These are phyloP conservation scores for Eremothecium coryli DNA, from an alignment of 1,139 yeast species.

Conservation along the genomic window DNA sequence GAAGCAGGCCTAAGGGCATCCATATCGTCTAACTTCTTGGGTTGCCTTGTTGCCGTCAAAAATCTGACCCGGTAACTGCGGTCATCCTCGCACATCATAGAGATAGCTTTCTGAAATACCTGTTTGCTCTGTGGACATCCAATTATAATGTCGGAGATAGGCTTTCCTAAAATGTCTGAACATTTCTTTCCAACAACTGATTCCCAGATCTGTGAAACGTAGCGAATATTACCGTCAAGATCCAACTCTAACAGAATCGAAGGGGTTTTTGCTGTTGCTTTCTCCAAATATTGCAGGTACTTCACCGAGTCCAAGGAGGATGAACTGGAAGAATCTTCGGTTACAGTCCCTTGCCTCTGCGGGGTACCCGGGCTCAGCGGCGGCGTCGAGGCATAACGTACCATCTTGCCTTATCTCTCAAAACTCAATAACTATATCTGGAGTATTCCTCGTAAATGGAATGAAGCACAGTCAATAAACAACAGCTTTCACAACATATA, in stretches of 20 bases:
- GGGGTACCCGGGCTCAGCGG: constrained; percentile 1
- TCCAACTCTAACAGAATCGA: constrained; percentile 83
- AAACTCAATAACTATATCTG: too few relatives aligned
- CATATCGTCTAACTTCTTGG: too few relatives aligned
- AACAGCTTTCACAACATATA: too few relatives aligned
- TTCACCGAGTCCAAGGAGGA: constrained; percentile 17
- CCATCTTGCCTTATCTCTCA: too few relatives aligned
- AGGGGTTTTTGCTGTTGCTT: constrained; percentile 60
- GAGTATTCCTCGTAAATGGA: too few relatives aligned
- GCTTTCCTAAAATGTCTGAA: constrained; percentile 45
- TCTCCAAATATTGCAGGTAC: constrained; percentile 24
- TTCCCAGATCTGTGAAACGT: constrained; percentile 72
- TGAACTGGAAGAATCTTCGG: constrained; percentile 2
- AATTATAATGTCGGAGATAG: constrained; percentile 55
- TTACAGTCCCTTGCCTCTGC: not conserved
- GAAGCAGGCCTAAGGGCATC: not conserved
- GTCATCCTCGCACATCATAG: constrained; percentile 64
- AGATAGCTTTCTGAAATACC: constrained; percentile 63
- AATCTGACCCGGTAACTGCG: constrained; percentile 71
- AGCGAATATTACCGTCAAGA: constrained; percentile 66
- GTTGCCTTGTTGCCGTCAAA: constrained; percentile 10
- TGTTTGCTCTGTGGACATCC: constrained; percentile 59
- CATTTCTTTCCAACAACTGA: constrained; percentile 53
- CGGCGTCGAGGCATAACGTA: too few relatives aligned
- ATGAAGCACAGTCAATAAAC: too few relatives aligned